phyloP scores from a whole-genome alignment of 1,284 basidiomycete species.

The Ustilago tritici region DNA sequence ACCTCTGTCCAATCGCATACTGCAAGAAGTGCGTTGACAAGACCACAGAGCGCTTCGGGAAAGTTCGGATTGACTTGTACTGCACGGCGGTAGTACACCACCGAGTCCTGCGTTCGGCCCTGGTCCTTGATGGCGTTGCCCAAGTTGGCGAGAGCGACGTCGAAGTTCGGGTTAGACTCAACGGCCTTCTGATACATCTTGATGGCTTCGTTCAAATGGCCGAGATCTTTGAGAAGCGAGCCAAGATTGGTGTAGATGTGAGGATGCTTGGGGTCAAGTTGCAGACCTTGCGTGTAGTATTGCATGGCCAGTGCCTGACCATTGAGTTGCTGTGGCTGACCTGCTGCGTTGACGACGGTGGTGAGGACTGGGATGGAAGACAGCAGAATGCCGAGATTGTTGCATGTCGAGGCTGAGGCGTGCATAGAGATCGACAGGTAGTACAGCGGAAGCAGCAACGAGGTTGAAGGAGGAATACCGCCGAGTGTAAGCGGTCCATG shows the following conservation, averaged over 20 bases:
- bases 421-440: constrained; percentile 75
- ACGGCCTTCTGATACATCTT: constrained; percentile 74
- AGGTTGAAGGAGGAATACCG: constrained; percentile 72
- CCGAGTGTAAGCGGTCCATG: constrained; percentile 56
- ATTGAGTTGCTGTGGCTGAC: constrained; percentile 65
- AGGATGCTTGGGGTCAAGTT: constrained; percentile 74
- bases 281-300: constrained; percentile 75
- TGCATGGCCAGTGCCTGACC: constrained; percentile 72
- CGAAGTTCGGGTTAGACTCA: constrained; percentile 74
- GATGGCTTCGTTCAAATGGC: constrained; percentile 74
- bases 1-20: constrained; percentile 75
- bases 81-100: constrained; percentile 75
- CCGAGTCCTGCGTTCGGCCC: constrained; percentile 74
- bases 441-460: constrained; percentile 74
- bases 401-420: constrained; percentile 75
- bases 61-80: constrained; percentile 74
- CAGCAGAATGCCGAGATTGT: constrained; percentile 76
- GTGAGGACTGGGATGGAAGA: constrained; percentile 72
- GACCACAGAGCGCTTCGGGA: constrained; percentile 75
- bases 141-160: constrained; percentile 76
- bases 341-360: constrained; percentile 59
- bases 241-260: constrained; percentile 77
- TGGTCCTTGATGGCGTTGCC: constrained; percentile 74
- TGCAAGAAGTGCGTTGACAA: constrained; percentile 74
- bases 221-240: constrained; percentile 76